Evolutionary conservation across 2,329 filamentous ascomycete genomes (phyloP).

Genomic region (Fusarium clavum): DNA sequence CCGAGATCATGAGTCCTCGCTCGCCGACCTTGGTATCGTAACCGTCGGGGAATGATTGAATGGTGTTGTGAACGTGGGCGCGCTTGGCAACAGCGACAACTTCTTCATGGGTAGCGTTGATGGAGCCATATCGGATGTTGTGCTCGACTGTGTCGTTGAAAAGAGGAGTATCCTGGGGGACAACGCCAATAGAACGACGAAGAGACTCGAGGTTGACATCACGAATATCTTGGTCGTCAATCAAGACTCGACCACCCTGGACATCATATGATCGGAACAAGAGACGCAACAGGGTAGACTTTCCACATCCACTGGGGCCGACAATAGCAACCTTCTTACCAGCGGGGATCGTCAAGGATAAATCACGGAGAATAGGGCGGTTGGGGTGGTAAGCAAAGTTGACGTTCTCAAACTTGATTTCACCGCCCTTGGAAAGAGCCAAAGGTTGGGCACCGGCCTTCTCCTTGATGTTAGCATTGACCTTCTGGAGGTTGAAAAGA

Average conservation of each 20-base stretch:
- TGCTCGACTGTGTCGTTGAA: constrained; percentile 98
- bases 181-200: constrained; percentile 88
- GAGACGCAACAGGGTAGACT: constrained; percentile 90
- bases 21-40: constrained; percentile 94
- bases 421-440: constrained; percentile 78
- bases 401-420: constrained; percentile 95
- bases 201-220: constrained; percentile 85
- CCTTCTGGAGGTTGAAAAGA: constrained; percentile 95
- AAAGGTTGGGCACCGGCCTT: constrained; percentile 79
- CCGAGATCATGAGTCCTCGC: constrained; percentile 95
- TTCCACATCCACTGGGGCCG: constrained; percentile 94
- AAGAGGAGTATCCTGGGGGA: constrained; percentile 95
- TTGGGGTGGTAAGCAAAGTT: constrained; percentile 92
- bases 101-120: constrained; percentile 78
- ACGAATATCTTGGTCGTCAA: constrained; percentile 93
- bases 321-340: constrained; percentile 97
- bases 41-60: constrained; percentile 83
- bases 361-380: constrained; percentile 85
- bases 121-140: constrained; percentile 92
- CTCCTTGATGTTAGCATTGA: constrained; percentile 89
- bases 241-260: constrained; percentile 83
- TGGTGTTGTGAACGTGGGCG: constrained; percentile 86
- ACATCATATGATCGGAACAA: constrained; percentile 96
- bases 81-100: constrained; percentile 83
- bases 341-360: constrained; percentile 89